Conservation (phyloP, 1,284 basidiomycete genomes). For the Tetrapyrgos nigripes region DNA sequence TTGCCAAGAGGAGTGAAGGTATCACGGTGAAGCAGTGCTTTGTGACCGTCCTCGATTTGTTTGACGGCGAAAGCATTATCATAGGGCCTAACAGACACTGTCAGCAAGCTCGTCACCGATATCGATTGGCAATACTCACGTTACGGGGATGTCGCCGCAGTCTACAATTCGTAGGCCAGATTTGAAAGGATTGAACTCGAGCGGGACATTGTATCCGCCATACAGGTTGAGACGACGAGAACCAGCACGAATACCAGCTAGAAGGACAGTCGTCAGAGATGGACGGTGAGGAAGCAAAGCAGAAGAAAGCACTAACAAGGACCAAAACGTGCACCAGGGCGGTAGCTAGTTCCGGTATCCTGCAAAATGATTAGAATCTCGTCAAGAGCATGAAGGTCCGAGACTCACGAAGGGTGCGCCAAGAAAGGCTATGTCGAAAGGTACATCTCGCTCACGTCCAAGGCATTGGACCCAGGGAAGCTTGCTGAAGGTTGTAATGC, state of each 20-base stretch:
- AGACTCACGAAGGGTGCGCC: constrained; percentile 76
- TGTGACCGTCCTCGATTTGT: constrained; percentile 76
- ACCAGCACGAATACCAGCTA: constrained; percentile 73
- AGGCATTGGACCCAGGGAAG: constrained; percentile 79
- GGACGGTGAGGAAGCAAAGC: neutral
- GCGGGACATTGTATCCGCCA: constrained; percentile 78
- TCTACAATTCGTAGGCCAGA: constrained; percentile 71
- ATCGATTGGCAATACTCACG: constrained; percentile 34
- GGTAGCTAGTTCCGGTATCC: constrained; percentile 79
- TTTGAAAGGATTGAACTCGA: constrained; percentile 71
- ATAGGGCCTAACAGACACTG: constrained; percentile 63
- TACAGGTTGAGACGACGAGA: constrained; percentile 76
- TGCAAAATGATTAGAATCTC: constrained; percentile 29
- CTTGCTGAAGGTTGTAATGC: constrained; percentile 78
- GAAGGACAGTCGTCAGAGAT: neutral
- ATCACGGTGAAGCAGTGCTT: constrained; percentile 63
- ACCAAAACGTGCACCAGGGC: constrained; percentile 82
- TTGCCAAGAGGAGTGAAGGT: constrained; percentile 67
- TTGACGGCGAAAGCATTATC: constrained; percentile 74
- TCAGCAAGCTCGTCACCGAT: neutral
- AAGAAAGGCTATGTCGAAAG: constrained; percentile 80
- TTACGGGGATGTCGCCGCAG: constrained; percentile 73
- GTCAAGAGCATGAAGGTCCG: constrained; percentile 1
- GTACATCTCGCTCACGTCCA: constrained; percentile 55
- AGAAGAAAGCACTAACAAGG: constrained; percentile 42